Base-by-base conservation (phyloP, 768 basidiomycete species). In the Phylloporus rhodoxanthus region DNA sequence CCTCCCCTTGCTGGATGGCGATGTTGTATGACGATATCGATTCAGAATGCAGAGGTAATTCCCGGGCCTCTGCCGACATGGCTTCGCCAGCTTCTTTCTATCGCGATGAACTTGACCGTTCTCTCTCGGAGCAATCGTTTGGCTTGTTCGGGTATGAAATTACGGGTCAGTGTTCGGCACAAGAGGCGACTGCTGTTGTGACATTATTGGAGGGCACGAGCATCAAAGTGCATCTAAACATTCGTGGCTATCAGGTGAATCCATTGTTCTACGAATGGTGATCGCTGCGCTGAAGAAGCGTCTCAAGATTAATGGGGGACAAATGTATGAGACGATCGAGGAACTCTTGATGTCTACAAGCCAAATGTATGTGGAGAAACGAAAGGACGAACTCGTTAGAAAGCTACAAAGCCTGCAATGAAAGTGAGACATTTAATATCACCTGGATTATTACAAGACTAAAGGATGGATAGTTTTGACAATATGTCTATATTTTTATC, bases 51-150 rank as follows among this genome's bases (percentile, higher is more conserved):
- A 49, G 51, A 49, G 52, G 32, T 51, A 45, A 45, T 43, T 50
- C n/a, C 23, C 48, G 29, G 38, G 5, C 1, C 17, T 30, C 50
- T 23, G 21, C 47, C 28, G 45, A 48, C 37, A 67, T 68, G 63
- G 2, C 38, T 25, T 55, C 58, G 8, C 36, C 56, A 10, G 33
- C 61, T 23, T 48, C 61, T 20, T 71, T 72, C 58, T 63, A 60
- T 57, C 59, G 70, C 48, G 61, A 69, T 48, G 85, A 87, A 61
- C 71, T 87, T 17, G 66, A 66, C 19, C 68, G 71, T 20, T 76
- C 80, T 21, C 72, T 87, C 30, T 64, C 65, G 28, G 84, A 86
- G 57, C 80, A 85, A 52, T 67, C 73, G 5, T 82, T 79, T 55
- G 79, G 78, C 15, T 73, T 86, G 51, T 58, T 68, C 34, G 65